Conservation (phyloP, 2,329 filamentous ascomycete genomes). For the Monosporascus sp. region DNA sequence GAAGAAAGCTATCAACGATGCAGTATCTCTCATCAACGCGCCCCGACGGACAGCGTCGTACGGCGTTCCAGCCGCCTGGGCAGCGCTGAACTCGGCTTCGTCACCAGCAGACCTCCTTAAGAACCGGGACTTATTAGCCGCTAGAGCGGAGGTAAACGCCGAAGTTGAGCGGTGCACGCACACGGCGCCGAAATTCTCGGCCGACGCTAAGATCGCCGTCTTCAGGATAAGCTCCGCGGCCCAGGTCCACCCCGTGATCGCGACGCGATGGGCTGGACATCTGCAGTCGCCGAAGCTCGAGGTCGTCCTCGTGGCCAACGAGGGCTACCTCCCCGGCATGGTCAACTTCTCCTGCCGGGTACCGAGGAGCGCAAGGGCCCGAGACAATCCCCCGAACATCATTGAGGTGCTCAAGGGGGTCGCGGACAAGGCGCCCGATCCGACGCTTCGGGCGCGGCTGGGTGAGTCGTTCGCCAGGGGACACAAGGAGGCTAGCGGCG, state of each 20-base stretch:
- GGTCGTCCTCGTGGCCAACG: conserved; percentile 62
- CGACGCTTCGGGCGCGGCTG: conserved; percentile 40
- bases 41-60: conserved; percentile 57
- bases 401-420: conserved; percentile 52
- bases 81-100: conserved; percentile 45
- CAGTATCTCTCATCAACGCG: conserved; percentile 60
- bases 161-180: conserved; percentile 59
- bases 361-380: conserved; percentile 47
- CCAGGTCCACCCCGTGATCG: conserved; percentile 63
- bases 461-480: conserved; percentile 62
- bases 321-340: conserved; percentile 56
- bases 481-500: conserved; percentile 63
- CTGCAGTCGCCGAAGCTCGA: conserved; percentile 54
- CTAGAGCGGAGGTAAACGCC: conserved; percentile 52
- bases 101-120: conserved; percentile 46
- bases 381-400: conserved; percentile 56
- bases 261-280: conserved; percentile 60
- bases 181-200: conserved; percentile 57
- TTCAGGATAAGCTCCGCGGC: conserved; percentile 55
- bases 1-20: conserved; percentile 58
- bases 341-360: conserved; percentile 66
- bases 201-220: conserved; percentile 57
- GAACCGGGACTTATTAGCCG: conserved; percentile 44
- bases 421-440: conserved; percentile 36
- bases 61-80: conserved; percentile 57